phyloP scores from a whole-genome alignment of 2,329 filamentous ascomycete genomes.

The Ophiostoma angusticollis region DNA sequence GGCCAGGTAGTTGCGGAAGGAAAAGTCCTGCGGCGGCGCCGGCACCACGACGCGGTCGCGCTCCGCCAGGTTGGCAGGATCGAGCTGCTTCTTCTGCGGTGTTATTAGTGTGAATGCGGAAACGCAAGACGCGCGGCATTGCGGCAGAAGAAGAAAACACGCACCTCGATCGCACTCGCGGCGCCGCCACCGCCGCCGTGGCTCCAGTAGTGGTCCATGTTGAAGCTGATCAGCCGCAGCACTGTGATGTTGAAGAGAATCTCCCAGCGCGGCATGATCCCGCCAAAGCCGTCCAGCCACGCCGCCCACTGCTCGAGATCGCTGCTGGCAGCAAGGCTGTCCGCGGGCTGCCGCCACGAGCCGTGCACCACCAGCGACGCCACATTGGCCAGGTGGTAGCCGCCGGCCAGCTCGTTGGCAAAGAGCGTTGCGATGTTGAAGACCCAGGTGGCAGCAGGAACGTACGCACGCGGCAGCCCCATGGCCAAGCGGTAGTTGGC shows the following conservation, averaged over 20 bases:
- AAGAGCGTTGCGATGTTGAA: constrained; percentile 84
- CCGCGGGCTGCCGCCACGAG: constrained; percentile 5
- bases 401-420: constrained; percentile 70
- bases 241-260: constrained; percentile 97
- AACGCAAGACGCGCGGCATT: no score
- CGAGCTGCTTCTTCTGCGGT: constrained; percentile 90
- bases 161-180: constrained; percentile 68
- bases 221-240: constrained; percentile 87
- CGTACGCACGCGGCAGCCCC: constrained; percentile 51
- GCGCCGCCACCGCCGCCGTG: constrained; percentile 47
- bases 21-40: constrained; percentile 57
- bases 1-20: constrained; percentile 75
- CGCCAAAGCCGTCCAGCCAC: constrained; percentile 67
- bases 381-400: constrained; percentile 60
- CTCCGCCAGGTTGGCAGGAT: constrained; percentile 77
- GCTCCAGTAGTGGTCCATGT: constrained; percentile 94
- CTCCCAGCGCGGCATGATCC: constrained; percentile 84
- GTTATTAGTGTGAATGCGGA: no score
- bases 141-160: constrained; percentile 15
- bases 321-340: constrained; percentile 18
- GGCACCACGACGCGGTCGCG: constrained; percentile 71
- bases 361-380: constrained; percentile 32
- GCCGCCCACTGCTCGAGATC: constrained; percentile 47
- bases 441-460: constrained; percentile 70
- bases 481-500: constrained; percentile 73